Conservation (phyloP, 169 alveolate genomes). For the Theileria parva region DNA sequence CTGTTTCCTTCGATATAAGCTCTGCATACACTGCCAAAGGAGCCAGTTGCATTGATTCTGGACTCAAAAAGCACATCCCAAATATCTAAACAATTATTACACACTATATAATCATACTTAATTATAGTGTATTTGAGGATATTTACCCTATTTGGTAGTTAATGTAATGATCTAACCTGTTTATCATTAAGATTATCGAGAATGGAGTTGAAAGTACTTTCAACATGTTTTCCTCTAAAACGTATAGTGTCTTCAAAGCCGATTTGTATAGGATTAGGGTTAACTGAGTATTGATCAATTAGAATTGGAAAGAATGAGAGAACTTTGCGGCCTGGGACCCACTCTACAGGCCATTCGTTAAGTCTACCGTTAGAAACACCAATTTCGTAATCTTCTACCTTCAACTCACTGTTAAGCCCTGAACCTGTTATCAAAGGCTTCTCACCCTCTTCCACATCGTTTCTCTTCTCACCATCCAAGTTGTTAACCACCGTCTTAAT, state of each 20-base stretch:
- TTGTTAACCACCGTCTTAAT: conserved; percentile 26
- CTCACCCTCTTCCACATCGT: conserved; percentile 51
- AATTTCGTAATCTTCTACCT: conserved; percentile 51
- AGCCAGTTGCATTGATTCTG: conserved; percentile 75
- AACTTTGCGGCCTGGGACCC: conserved; percentile 71
- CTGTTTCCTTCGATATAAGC: conserved; percentile 65
- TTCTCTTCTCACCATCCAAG: conserved; percentile 31
- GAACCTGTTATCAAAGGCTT: conserved; percentile 45
- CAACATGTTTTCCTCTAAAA: conserved; percentile 77
- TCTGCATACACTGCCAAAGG: conserved; percentile 80
- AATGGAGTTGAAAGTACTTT: conserved; percentile 72
- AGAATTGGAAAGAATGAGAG: conserved; percentile 75
- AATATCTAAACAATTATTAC: conserved; percentile 29
- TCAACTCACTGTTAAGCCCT: conserved; percentile 43
- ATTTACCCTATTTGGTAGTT: conserved; percentile 16
- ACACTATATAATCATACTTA: too few relatives aligned
- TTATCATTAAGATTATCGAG: conserved; percentile 21
- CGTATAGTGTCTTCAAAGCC: conserved; percentile 78
- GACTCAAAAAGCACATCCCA: conserved; percentile 79
- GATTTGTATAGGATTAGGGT: conserved; percentile 77
- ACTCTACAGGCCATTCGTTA: conserved; percentile 73
- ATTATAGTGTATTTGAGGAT: background rate
- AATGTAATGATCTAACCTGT: background rate
- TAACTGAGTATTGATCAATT: conserved; percentile 74
- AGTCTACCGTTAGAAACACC: conserved; percentile 69